Evolutionary conservation across 2,329 filamentous ascomycete genomes (phyloP), one percentile per base, ranked within the genome.

Genomic region (Cytospora chrysosperma): DNA sequence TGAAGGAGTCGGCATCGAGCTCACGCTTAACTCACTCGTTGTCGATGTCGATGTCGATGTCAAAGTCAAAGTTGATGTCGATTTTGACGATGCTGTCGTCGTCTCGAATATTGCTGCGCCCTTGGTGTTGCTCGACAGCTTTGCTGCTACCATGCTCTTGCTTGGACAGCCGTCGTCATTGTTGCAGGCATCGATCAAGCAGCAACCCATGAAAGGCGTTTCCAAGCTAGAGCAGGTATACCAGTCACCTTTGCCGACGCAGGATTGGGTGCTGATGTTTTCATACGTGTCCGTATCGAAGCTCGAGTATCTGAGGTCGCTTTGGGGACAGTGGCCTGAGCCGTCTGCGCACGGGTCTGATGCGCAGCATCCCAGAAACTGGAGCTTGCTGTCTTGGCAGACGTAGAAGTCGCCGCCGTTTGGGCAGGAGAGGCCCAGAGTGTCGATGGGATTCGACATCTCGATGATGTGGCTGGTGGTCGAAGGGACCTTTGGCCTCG

Each of bases 331-430:
- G 40, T 63, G 49, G 40, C 76, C 76, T 24, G 69, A 68, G 34
- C 67, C 68, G 34, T 67, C 63, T 26, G 68, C 63, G 68, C 74
- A 77, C 2, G 77, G 76, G 58, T 79, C 67, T 37, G 70, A 68
- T 40, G 69, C 66, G 68, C 78, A 80, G 65, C 78, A 80, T 28
- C 78, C 78, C 30, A 80, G 61, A 65, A 79, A 80, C 13, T 72
- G 72, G 2, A 67, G 61, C 1, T 63, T 64, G 53, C 71, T 72
- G 2, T 69, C 67, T 7, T 63, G 56, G 65, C 77, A 78, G 64
- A 78, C 67, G 68, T 77, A 78, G 40, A 78, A 77, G 5, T 65
- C 32, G 28, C 74, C 73, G 6, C 69, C 69, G 0, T 59, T 54
- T 0, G 72, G 72, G 37, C 77, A 79, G 12, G 50, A 50, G 49